Percentiles rank a stretch among this genome's conserved stretches.
Conservation (phyloP, 78 protist species). For the Dictyostelium firmibasis region DNA sequence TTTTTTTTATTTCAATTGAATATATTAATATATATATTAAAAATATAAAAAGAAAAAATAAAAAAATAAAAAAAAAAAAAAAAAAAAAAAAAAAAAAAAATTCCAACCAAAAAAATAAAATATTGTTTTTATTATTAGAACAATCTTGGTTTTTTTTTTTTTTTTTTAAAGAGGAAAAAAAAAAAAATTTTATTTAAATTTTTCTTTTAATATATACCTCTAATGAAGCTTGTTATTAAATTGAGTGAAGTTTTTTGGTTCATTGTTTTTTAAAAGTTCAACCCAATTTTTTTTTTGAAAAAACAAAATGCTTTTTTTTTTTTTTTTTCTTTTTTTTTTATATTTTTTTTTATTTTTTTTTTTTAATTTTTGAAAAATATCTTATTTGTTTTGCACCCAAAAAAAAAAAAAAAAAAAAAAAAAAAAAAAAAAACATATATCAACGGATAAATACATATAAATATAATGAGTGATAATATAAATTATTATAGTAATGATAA, state of each 20-base stretch:
- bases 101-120: background rate
- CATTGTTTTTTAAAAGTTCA: background rate
- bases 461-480: background rate
- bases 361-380: too few species aligned
- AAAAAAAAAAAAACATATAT: background rate
- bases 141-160: background rate
- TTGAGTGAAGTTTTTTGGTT: slow-evolving; percentile 31
- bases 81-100: background rate
- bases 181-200: too few species aligned
- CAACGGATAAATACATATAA: background rate
- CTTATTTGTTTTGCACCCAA: background rate
- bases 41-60: background rate
- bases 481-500: background rate
- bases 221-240: slow-evolving; percentile 52
- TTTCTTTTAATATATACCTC: background rate
- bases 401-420: too few species aligned
- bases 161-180: too few species aligned
- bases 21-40: too few species aligned
- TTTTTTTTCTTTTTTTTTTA: background rate
- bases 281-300: background rate
- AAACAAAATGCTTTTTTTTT: background rate
- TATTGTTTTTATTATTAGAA: background rate
- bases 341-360: too few species aligned
- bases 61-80: background rate
- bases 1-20: too few species aligned